These are phyloP conservation scores for Ogataea methanolica DNA, from an alignment of 805 yeast genomes.

Conservation along the genomic window DNA sequence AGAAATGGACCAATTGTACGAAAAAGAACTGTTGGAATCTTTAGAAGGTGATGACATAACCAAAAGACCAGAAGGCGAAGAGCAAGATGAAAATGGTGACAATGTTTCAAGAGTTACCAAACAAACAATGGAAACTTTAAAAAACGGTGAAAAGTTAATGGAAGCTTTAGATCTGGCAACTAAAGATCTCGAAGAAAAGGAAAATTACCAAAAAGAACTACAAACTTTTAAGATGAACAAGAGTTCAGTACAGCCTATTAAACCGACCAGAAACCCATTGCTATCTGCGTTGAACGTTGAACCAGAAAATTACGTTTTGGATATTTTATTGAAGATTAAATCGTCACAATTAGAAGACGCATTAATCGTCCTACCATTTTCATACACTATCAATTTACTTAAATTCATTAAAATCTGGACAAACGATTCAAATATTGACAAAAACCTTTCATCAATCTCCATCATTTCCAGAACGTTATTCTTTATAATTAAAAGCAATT, in stretches of 20 bases:
- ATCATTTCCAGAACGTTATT: constrained; percentile 71
- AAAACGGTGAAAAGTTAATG: constrained; percentile 89
- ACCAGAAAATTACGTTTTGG: constrained; percentile 78
- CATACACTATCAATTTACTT: constrained; percentile 68
- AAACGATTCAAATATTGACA: constrained; percentile 36
- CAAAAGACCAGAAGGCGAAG: constrained; percentile 31
- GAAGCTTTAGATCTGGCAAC: constrained; percentile 86
- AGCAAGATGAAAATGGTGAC: constrained; percentile 39
- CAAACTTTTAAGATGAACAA: constrained; percentile 35
- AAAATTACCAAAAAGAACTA: constrained; percentile 43
- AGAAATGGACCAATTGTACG: constrained; percentile 90
- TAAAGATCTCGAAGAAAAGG: constrained; percentile 58
- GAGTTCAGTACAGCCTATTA: constrained; percentile 44
- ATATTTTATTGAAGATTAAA: constrained; percentile 62
- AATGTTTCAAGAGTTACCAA: constrained; percentile 65
- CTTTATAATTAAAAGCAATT: constrained; percentile 67
- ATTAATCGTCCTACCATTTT: constrained; percentile 82
- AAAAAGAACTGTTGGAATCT: constrained; percentile 68
- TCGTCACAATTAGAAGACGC: constrained; percentile 92
- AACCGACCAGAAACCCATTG: constrained; percentile 68
- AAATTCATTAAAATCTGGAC: constrained; percentile 77
- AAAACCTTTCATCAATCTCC: constrained; percentile 46
- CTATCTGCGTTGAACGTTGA: constrained; percentile 63
- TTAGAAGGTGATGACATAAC: constrained; percentile 51
- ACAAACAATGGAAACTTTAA: constrained; percentile 86